phyloP scores from a whole-genome alignment of 208 protist genomes.

The Herpetomonas muscarum region DNA sequence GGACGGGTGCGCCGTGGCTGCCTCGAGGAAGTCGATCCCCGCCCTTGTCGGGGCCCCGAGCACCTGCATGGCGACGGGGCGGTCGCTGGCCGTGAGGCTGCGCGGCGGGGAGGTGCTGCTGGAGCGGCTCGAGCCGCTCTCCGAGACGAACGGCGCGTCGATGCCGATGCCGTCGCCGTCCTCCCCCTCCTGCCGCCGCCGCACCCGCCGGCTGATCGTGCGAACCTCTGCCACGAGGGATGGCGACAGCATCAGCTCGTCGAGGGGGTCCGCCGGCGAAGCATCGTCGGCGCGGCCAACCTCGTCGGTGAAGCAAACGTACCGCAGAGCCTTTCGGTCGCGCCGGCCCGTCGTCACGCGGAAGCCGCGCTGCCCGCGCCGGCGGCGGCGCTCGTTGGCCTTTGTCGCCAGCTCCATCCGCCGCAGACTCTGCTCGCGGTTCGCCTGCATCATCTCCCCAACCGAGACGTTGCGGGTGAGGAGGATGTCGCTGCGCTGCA shows the following conservation, averaged over 20 bases:
- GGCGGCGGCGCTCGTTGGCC: constrained; percentile 10
- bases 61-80: too few species aligned
- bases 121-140: too few species aligned
- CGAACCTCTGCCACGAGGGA: background rate
- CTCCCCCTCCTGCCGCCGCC: background rate
- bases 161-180: too few species aligned
- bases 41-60: too few species aligned
- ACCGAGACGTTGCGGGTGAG: constrained; percentile 54
- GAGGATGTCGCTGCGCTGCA: constrained; percentile 27
- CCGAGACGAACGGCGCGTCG: too few species aligned
- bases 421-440: constrained; percentile 50
- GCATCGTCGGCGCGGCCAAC: background rate
- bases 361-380: too few species aligned
- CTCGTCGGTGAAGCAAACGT: constrained; percentile 11
- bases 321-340: constrained; percentile 11
- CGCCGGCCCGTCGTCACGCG: background rate
- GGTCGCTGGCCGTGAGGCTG: too few species aligned
- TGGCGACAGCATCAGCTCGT: background rate
- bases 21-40: too few species aligned
- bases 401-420: constrained; percentile 38
- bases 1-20: too few species aligned
- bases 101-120: too few species aligned
- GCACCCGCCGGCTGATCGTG: background rate
- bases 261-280: background rate
- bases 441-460: constrained; percentile 73